A percentile compares a stretch with the other conserved stretches of the same genome.
Evolutionary conservation across 1,284 basidiomycete genomes (phyloP).

Genomic region (Irpex sp.): DNA sequence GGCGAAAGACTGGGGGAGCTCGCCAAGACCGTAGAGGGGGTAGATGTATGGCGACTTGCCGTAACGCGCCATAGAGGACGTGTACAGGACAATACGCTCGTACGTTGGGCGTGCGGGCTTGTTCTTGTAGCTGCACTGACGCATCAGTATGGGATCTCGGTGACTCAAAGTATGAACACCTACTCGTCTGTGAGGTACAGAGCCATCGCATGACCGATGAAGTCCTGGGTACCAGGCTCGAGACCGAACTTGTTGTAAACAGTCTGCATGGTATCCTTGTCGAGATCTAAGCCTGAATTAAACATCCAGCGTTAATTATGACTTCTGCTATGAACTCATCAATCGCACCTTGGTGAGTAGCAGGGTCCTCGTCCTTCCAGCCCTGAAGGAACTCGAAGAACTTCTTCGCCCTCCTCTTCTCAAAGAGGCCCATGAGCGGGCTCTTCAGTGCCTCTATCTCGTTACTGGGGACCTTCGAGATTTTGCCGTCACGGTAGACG

Average conservation of each 20-base stretch:
- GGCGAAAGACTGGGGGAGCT: conserved; percentile 98
- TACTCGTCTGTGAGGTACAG: conserved; percentile 97
- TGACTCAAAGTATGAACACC: conserved; percentile 28
- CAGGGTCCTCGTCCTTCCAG: conserved; percentile 93
- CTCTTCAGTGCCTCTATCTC: conserved; percentile 97
- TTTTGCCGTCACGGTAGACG: conserved; percentile 95
- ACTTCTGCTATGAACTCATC: background rate
- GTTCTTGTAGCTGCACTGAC: conserved; percentile 77
- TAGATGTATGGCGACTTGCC: conserved; percentile 99
- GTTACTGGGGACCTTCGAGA: conserved; percentile 97
- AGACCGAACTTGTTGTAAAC: conserved; percentile 98
- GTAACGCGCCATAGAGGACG: conserved; percentile 97
- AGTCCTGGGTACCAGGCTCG: conserved; percentile 97
- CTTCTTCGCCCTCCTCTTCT: conserved; percentile 97
- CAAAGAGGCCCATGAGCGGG: conserved; percentile 96
- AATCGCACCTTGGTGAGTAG: conserved; percentile 86
- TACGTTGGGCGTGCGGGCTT: conserved; percentile 90
- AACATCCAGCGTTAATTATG: background rate
- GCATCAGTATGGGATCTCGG: background rate
- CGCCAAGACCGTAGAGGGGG: conserved; percentile 97
- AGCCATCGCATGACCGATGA: conserved; percentile 99
- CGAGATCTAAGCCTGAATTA: conserved; percentile 76
- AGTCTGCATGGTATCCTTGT: conserved; percentile 86
- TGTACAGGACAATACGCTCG: conserved; percentile 96
- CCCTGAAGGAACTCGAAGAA: conserved; percentile 98